phyloP scores from a whole-genome alignment of 768 basidiomycete genomes.

The Tephrocybe sp. region DNA sequence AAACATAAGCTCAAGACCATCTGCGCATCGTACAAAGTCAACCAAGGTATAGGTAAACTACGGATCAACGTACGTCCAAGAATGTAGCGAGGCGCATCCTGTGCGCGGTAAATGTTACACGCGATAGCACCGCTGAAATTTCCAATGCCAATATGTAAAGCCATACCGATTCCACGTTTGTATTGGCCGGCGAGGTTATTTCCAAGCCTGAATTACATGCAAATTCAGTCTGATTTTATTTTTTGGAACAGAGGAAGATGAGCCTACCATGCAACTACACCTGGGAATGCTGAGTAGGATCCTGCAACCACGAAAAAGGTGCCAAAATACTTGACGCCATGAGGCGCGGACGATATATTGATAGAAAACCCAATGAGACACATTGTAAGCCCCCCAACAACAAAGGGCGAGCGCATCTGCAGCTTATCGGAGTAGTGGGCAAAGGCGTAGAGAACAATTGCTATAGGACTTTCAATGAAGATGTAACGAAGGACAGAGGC shows the following conservation, averaged over 20 bases:
- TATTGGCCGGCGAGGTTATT: conserved; percentile 70
- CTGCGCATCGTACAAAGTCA: conserved; percentile 34
- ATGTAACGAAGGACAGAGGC: not conserved
- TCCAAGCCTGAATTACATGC: conserved; percentile 46
- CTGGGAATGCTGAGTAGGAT: conserved; percentile 60
- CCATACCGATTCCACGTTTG: conserved; percentile 70
- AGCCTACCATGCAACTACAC: conserved; percentile 59
- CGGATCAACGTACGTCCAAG: conserved; percentile 53
- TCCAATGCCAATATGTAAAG: conserved; percentile 66
- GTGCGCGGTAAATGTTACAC: conserved; percentile 57
- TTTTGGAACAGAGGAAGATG: not conserved
- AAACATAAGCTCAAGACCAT: conserved; percentile 67
- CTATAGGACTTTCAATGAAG: conserved; percentile 28
- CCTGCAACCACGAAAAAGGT: conserved; percentile 69
- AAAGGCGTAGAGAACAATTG: conserved; percentile 50
- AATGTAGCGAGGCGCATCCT: conserved; percentile 60
- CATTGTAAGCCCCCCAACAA: conserved; percentile 49
- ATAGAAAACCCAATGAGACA: conserved; percentile 61
- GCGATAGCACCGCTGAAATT: conserved; percentile 68
- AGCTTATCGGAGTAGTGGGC: conserved; percentile 60
- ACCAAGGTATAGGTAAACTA: not conserved
- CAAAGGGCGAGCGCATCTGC: conserved; percentile 56
- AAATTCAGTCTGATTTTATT: not conserved
- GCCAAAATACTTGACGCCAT: conserved; percentile 69
- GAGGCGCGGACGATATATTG: conserved; percentile 53